Base-by-base conservation (phyloP, 257 asterid species). In the Craterostigma plantagineum region DNA sequence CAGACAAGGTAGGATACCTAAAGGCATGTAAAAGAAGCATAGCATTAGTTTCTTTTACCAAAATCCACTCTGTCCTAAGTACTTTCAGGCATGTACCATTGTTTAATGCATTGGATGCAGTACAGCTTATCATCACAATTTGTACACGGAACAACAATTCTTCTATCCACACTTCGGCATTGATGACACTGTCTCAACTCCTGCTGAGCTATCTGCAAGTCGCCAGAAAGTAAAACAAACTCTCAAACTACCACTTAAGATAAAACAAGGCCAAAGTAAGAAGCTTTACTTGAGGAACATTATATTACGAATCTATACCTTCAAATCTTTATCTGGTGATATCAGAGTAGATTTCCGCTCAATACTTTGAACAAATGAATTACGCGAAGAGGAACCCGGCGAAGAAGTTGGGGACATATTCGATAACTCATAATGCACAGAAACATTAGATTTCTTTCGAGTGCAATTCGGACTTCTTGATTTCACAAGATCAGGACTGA, bases 21-120 rank as follows among this genome's bases (percentile, higher is more conserved):
- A 49, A 52, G 27, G 52, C 45, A 53, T 16, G 39, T 47, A 18
- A 34, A 34, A 18, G 16, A 48, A 33, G 34, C 17, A n/a, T n/a
- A n/a, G n/a, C n/a, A 1, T 11, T 11, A 8, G 16, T 8, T 8
- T 11, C 10, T 11, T 11, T 11, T 8, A 8, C 5, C 13, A 3
- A 41, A 41, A 41, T 11, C n/a, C 13, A 8, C 16, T 41, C 9
- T 41, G 17, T 11, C 49, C n/a, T n/a, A 34, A 11, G 41, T 53
- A 18, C 14, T 34, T 46, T 50, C 10, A 34, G 40, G 11, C 36
- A 40, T 16, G 56, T 59, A 76, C 96, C 96, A 84, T 53, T 65
- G 64, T 73, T 63, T 79, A 55, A 79, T 72, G 77, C 96, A 84
- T 10, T 53, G 71, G 57, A 65, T 40, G 62, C 93, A 79, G 60